phyloP scores from a whole-genome alignment of 2,329 filamentous ascomycete genomes.

The Xylariaceae sp. region DNA sequence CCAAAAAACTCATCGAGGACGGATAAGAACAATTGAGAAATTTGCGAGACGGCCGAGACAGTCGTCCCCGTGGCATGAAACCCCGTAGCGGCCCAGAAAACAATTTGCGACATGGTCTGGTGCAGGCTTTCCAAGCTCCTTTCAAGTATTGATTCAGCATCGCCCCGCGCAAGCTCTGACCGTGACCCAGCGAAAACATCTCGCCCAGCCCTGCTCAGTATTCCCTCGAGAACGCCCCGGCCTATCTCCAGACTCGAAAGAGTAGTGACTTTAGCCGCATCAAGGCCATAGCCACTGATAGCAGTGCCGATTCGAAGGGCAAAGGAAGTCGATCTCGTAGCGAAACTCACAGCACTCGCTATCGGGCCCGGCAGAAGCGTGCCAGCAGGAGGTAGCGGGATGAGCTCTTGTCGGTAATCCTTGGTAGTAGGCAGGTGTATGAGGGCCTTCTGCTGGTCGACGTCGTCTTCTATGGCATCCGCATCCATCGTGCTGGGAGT shows the following conservation, averaged over 20 bases:
- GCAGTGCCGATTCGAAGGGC: slow-evolving; percentile 59
- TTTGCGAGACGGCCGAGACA: slow-evolving; percentile 59
- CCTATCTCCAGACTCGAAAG: slow-evolving; percentile 63
- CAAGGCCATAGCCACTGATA: slow-evolving; percentile 58
- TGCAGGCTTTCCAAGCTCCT: slow-evolving; percentile 62
- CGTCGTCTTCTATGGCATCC: slow-evolving; percentile 21
- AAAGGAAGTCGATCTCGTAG: slow-evolving; percentile 64
- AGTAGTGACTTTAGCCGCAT: slow-evolving; percentile 61
- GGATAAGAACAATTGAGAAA: slow-evolving; percentile 63
- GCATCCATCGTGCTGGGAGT: slow-evolving; percentile 5
- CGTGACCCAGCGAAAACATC: slow-evolving; percentile 53
- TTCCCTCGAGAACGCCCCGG: slow-evolving; percentile 59
- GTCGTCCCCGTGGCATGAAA: slow-evolving; percentile 64
- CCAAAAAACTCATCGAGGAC: slow-evolving; percentile 69
- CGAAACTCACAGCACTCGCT: slow-evolving; percentile 64
- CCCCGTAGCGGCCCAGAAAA: slow-evolving; percentile 66
- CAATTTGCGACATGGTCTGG: slow-evolving; percentile 61
- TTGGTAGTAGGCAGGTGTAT: slow-evolving; percentile 3
- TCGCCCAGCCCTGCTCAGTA: slow-evolving; percentile 58
- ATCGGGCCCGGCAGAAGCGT: slow-evolving; percentile 64
- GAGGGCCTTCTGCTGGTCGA: slow-evolving; percentile 11
- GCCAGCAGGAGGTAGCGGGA: slow-evolving; percentile 36
- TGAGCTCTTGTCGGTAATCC: neutral
- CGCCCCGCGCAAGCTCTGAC: slow-evolving; percentile 54
- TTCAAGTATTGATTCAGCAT: slow-evolving; percentile 63